Conservation (phyloP, 202 grass and related monocot species). For the Dendrocalamus latiflorus region DNA sequence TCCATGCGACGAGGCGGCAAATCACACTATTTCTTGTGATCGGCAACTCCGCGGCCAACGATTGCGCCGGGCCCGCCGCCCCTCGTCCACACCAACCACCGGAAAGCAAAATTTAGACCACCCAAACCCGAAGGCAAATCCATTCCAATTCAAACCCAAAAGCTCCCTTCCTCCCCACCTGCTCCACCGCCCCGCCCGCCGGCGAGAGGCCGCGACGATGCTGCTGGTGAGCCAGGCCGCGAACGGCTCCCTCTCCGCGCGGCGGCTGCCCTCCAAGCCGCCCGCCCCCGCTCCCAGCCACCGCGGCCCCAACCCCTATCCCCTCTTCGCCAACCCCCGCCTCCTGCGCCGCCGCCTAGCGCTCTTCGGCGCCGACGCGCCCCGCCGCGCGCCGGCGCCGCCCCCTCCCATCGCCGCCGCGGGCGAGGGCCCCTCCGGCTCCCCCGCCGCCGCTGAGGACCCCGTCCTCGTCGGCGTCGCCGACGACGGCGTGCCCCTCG, state of each 20-base stretch:
- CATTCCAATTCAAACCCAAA: conserved; percentile 2
- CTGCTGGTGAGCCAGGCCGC: conserved; percentile 73
- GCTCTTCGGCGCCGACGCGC: conserved; percentile 38
- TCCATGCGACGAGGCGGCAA: neutral
- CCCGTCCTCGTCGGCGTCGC: conserved; percentile 55
- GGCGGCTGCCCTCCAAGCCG: conserved; percentile 50
- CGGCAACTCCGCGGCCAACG: neutral
- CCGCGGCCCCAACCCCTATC: conserved; percentile 33
- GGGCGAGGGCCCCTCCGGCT: conserved; percentile 27
- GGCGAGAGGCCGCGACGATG: conserved; percentile 32
- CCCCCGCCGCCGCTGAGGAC: conserved; percentile 27
- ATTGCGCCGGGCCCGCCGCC: conserved; percentile 11
- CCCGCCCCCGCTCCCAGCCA: neutral
- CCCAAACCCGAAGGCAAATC: conserved; percentile 32
- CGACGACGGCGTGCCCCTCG: conserved; percentile 70
- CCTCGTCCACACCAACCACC: conserved; percentile 17
- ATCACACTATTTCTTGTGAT: neutral
- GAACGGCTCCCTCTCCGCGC: conserved; percentile 72
- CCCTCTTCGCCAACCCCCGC: conserved; percentile 41
- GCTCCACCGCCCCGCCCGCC: neutral
- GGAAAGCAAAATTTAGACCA: conserved; percentile 39
- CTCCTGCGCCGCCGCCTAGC: conserved; percentile 40
- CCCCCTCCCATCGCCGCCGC: neutral
- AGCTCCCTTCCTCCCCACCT: neutral
- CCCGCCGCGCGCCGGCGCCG: neutral